These are phyloP conservation scores for Phtheirospermum japonicum DNA, from an alignment of 257 asterid species.

Conservation along the genomic window DNA sequence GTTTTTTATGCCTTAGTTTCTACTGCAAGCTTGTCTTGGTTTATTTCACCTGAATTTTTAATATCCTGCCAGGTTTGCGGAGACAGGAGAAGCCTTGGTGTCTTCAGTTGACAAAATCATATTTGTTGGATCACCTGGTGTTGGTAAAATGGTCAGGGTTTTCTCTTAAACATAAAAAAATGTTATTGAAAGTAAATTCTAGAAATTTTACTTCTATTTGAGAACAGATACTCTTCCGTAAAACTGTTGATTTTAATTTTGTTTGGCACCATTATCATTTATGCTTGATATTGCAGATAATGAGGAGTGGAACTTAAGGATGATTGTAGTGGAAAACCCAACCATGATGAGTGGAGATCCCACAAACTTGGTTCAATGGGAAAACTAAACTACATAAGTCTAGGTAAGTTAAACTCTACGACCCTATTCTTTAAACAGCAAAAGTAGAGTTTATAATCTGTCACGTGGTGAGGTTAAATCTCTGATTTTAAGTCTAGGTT, in stretches of 20 bases:
- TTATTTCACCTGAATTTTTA: conserved; percentile 26
- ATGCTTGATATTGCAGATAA: conserved; percentile 53
- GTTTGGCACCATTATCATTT: conserved; percentile 17
- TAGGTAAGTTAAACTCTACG: too few species aligned
- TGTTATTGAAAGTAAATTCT: not conserved
- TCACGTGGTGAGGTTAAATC: too few species aligned
- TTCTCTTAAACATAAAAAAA: conserved; percentile 18
- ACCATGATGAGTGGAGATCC: too few species aligned
- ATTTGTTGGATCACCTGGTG: conserved; percentile 98
- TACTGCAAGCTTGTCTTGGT: conserved; percentile 27
- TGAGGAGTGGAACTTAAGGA: too few species aligned
- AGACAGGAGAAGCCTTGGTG: conserved; percentile 96
- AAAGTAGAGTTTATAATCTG: too few species aligned
- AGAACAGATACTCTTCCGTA: conserved; percentile 10
- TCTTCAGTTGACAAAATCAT: conserved; percentile 90
- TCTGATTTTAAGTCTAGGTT: too few species aligned
- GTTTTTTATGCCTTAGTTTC: conserved; percentile 27
- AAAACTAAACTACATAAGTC: too few species aligned
- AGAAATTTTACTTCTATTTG: conserved; percentile 20
- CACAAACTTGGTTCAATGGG: too few species aligned
- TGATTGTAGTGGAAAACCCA: too few species aligned
- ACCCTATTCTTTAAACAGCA: too few species aligned
- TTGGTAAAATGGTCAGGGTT: conserved; percentile 79
- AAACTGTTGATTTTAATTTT: conserved; percentile 8
- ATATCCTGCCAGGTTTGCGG: conserved; percentile 76